Base-by-base conservation (phyloP, 495 filamentous ascomycete genomes). In the Bombardia bombarda region DNA sequence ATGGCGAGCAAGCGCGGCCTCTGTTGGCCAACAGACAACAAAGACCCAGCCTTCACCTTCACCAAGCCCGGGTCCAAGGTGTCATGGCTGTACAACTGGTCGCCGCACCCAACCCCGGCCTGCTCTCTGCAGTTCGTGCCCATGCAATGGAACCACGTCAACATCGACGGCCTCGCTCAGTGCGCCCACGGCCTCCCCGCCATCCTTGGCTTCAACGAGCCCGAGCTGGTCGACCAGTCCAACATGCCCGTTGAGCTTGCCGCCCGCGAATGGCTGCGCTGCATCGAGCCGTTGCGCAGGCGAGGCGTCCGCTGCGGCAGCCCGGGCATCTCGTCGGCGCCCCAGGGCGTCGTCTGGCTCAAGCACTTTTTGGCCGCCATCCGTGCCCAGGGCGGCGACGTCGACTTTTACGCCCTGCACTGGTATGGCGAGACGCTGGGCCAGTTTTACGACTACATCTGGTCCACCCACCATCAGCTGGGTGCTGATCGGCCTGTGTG, bases 101-200 rank as follows among this genome's bases (percentile, higher is more conserved):
- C 52, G 10, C 52, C 52, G 3, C 28, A 30, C 18, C 49, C 50
- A 1, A 55, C 52, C 2, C 52, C 52, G 7, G 35, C 22, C 3
- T 51, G 32, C 21, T 43, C 42, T 3, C 42, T 55, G 1, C 49
- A 46, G 21, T 55, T 55, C 19, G 36, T 55, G 0, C 52, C 52
- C 4, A 55, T 55, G 52, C 52, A 55, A 32, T 55, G 52, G 52
- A 55, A 55, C 42, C 52, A 55, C 49, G 52, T 55, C 23, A 46
- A 50, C 36, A 49, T 49, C 16, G 45, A 52, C 30, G 30, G 9
- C 0, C 45, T 55, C 14, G 19, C 49, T 13, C 14, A 38, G 7
- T 16, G 17, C 6, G 40, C 24, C 7, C 26, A 30, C 7, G 40
- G 30, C 1, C n/a, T n/a, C n/a, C 14, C 37, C 0, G 39, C 49